phyloP scores from a whole-genome alignment of 257 asterid genomes.

The Forsythia suspensa region DNA sequence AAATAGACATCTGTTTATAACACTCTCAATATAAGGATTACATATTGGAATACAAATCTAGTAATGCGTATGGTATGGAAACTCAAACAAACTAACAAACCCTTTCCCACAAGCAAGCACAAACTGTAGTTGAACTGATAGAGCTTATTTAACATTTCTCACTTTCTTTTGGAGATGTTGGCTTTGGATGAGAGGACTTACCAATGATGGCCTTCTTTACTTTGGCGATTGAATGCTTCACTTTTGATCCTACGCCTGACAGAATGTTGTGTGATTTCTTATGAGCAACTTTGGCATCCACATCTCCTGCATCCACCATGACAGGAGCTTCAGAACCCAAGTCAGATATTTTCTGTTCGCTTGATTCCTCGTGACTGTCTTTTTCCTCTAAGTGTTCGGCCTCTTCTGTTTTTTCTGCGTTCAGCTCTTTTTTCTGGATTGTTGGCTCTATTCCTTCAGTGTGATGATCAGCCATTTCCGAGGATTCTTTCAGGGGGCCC shows the following conservation, averaged over 20 bases:
- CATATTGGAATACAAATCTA: slow-evolving; percentile 18
- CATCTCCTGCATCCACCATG: slow-evolving; percentile 56
- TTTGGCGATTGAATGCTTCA: slow-evolving; percentile 87
- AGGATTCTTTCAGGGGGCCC: slow-evolving; percentile 27
- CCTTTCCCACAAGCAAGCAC: slow-evolving; percentile 12
- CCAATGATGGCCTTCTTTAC: slow-evolving; percentile 88
- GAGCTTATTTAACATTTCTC: not conserved
- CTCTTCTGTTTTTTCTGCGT: slow-evolving; percentile 27
- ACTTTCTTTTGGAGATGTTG: slow-evolving; percentile 53
- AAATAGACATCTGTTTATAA: not conserved
- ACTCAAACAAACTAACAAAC: slow-evolving; percentile 13
- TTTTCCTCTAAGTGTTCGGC: slow-evolving; percentile 33
- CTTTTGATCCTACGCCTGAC: slow-evolving; percentile 86
- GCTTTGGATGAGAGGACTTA: slow-evolving; percentile 59
- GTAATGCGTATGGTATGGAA: slow-evolving; percentile 8
- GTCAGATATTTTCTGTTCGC: slow-evolving; percentile 34
- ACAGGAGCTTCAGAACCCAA: slow-evolving; percentile 53
- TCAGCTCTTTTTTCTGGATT: slow-evolving; percentile 27
- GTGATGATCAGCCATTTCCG: slow-evolving; percentile 18
- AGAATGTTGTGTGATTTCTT: slow-evolving; percentile 78
- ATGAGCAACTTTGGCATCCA: slow-evolving; percentile 50
- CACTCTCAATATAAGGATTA: slow-evolving; percentile 13
- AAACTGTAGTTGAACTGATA: slow-evolving; percentile 4
- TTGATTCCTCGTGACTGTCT: slow-evolving; percentile 40
- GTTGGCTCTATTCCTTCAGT: slow-evolving; percentile 28